A percentile compares a stretch with the other conserved stretches of the same genome.
Conservation (phyloP, 78 protist species). For the Planoprotostelium fungivorum region DNA sequence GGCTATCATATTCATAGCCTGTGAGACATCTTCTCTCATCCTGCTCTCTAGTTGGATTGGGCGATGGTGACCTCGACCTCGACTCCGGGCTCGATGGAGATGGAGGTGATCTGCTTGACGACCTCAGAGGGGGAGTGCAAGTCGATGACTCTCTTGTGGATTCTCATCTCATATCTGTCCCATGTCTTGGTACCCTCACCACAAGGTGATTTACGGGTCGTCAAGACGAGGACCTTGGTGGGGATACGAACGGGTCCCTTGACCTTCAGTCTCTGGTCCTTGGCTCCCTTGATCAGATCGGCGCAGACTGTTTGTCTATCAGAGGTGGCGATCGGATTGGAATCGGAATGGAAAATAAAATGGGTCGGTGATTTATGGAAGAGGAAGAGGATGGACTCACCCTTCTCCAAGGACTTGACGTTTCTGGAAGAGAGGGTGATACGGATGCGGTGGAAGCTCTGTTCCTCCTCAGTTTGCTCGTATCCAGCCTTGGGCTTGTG, state of each 20-base stretch:
- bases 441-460: conserved; percentile 68
- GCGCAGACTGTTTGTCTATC: conserved; percentile 68
- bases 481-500: not conserved
- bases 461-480: not conserved
- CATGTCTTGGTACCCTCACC: conserved; percentile 99
- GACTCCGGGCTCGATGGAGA: conserved; percentile 91
- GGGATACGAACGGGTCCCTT: conserved; percentile 99
- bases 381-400: conserved; percentile 9
- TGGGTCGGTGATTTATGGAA: not conserved
- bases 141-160: conserved; percentile 99
- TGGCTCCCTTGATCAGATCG: conserved; percentile 89
- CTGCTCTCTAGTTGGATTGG: not conserved
- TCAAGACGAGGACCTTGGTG: conserved; percentile 93
- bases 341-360: not conserved
- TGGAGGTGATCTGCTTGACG: conserved; percentile 91
- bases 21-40: too few species aligned
- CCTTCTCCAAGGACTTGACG: conserved; percentile 94
- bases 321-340: not conserved
- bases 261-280: conserved; percentile 78
- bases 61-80: conserved; percentile 90
- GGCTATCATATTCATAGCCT: too few species aligned
- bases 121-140: conserved; percentile 84
- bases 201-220: conserved; percentile 99
- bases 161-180: conserved; percentile 99
- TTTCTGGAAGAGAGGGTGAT: conserved; percentile 94